These are phyloP conservation scores for Haematococcus lacustris DNA, from an alignment of 139 green algal species.

Conservation along the genomic window DNA sequence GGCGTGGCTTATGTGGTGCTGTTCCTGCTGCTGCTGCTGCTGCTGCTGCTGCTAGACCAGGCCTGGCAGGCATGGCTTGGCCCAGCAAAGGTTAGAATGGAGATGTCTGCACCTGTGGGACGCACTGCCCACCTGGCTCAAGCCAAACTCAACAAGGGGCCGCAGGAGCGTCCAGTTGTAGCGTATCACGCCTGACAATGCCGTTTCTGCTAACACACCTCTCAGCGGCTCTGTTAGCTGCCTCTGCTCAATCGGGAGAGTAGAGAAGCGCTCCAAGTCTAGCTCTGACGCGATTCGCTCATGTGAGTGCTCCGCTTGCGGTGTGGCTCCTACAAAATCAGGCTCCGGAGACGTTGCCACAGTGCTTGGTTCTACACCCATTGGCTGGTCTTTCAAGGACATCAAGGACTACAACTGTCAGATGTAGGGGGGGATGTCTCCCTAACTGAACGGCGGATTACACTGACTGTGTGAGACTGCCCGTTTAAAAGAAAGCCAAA, in stretches of 20 bases:
- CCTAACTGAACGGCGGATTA: too few species aligned
- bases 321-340: too few species aligned
- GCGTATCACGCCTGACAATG: conserved; percentile 34
- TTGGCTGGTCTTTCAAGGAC: too few species aligned
- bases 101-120: too few species aligned
- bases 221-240: conserved; percentile 24
- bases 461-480: too few species aligned
- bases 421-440: too few species aligned
- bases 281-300: conserved; percentile 17
- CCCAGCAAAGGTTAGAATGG: too few species aligned
- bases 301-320: not conserved
- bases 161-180: conserved; percentile 48
- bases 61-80: not conserved
- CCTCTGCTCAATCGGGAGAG: conserved; percentile 12
- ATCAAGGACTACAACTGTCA: too few species aligned
- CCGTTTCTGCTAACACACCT: conserved; percentile 49
- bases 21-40: not conserved
- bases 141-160: conserved; percentile 39
- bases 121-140: conserved; percentile 33
- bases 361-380: too few species aligned
- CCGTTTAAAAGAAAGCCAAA: too few species aligned
- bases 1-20: not conserved
- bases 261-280: conserved; percentile 20
- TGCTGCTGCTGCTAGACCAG: not conserved
- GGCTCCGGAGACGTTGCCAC: too few species aligned